phyloP scores from a whole-genome alignment of 805 yeast genomes.

The Ogataea thermomethanolica region DNA sequence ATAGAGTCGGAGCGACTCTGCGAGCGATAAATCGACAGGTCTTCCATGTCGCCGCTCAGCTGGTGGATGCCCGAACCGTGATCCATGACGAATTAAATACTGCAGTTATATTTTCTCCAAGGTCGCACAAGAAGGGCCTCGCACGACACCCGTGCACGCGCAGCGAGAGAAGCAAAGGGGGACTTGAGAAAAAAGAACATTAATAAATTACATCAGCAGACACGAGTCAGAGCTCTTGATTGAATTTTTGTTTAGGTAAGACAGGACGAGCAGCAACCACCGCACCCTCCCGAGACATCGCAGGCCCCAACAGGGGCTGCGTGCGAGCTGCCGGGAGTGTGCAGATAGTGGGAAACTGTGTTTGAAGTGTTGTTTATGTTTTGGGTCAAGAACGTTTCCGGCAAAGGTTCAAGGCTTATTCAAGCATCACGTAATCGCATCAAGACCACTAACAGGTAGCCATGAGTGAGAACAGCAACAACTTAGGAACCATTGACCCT shows the following conservation, averaged over 20 bases:
- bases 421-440: slow-evolving; percentile 15
- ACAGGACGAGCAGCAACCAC: background rate
- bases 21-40: slow-evolving; percentile 25
- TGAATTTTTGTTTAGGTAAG: slow-evolving; percentile 10
- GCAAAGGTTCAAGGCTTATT: slow-evolving; percentile 5
- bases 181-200: background rate
- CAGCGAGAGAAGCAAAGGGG: background rate
- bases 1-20: slow-evolving; percentile 14
- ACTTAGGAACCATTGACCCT: slow-evolving; percentile 20
- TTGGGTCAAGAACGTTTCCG: background rate
- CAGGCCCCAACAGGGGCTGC: too few species aligned
- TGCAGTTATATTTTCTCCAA: slow-evolving; percentile 7
- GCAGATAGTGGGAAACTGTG: background rate
- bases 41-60: slow-evolving; percentile 7
- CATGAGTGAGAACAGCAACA: slow-evolving; percentile 13
- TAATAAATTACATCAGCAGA: slow-evolving; percentile 10
- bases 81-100: slow-evolving; percentile 10
- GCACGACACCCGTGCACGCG: slow-evolving; percentile 7
- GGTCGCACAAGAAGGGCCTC: background rate
- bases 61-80: slow-evolving; percentile 5
- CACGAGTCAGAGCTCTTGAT: background rate
- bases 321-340: too few species aligned
- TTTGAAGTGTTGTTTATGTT: background rate
- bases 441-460: slow-evolving; percentile 12
- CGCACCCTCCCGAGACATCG: background rate